Base-by-base conservation (phyloP, 139 green algal genomes). In the Ettlia oleoabundans region DNA sequence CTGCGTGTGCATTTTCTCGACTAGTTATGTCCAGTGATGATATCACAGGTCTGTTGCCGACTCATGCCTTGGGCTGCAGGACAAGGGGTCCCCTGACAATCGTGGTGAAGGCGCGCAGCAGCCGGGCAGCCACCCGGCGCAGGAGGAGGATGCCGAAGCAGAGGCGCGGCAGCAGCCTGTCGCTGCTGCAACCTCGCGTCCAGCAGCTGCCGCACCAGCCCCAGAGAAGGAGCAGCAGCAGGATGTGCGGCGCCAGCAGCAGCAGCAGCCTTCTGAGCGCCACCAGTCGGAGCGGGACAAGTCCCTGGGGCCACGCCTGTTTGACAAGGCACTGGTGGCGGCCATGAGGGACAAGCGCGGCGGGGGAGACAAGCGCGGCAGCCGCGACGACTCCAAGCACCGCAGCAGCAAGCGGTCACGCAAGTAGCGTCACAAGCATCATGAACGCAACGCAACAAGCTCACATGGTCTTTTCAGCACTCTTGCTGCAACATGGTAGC, bases 271-370 rank as follows among this genome's bases (percentile, higher is more conserved):
- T n/a, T n/a, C n/a, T n/a, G n/a, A 43, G 21, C 52, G 37, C 35
- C 4, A 9, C 33, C 5, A n/a, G 42, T n/a, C n/a, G n/a, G 64
- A 61, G 24, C 78, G 66, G 3, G 51, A 77, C 65, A 51, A 62
- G 28, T 40, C 53, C 43, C 75, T 72, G 58, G 61, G 62, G 15
- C 62, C 76, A 1, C 41, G 76, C 62, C 63, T 82, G 43, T 82
- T 82, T 76, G 77, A 65, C 32, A 32, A 30, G 40, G 77, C 77
- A 7, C 21, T 82, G 32, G 32, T 53, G 47, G 77, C 77, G 0
- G 77, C 77, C 2, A 42, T 82, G 77, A 32, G 64, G 4, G 77
- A 82, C 64, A 76, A 75, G 33, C 63, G 77, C 19, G 33, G 32
- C 32, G 26, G 63, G 13, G 66, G 66, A 68, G 37, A 33, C 47